Conservation (phyloP, 805 yeast species). For the Hanseniaspora guilliermondii region DNA sequence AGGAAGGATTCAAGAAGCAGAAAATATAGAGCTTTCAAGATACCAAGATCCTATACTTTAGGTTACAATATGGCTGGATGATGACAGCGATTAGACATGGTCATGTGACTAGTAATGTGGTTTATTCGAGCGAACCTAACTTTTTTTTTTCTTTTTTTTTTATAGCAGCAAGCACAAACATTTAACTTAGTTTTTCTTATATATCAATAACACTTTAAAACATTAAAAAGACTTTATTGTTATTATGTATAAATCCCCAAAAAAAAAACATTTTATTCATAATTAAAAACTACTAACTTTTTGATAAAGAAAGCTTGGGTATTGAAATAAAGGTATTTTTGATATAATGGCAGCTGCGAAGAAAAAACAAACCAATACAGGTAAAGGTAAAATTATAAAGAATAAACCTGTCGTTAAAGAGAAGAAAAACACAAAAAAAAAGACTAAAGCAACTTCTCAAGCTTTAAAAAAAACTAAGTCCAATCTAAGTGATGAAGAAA, state of each 20-base stretch:
- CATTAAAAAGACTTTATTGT: no score
- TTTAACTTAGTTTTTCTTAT: not conserved
- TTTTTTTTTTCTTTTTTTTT: not conserved
- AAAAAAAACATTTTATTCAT: not conserved
- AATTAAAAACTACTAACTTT: no score
- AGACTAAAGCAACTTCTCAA: not conserved
- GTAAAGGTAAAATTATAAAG: not conserved
- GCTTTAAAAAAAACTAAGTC: no score
- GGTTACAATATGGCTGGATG: no score
- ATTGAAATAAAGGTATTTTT: not conserved
- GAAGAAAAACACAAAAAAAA: not conserved
- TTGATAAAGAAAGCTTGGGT: no score
- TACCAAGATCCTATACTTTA: not conserved
- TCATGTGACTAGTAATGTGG: not conserved
- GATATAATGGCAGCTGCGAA: not conserved
- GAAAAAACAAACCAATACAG: not conserved
- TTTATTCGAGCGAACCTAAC: not conserved
- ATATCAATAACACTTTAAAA: not conserved
- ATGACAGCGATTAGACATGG: not conserved
- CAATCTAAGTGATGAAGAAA: not conserved
- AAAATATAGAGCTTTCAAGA: not conserved
- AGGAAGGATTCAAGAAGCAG: not conserved
- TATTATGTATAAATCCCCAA: no score
- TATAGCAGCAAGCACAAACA: not conserved
- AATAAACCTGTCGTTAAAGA: not conserved